These are phyloP conservation scores for Ceratocystis cubensis DNA, from an alignment of 2,329 filamentous ascomycete species.

Conservation along the genomic window DNA sequence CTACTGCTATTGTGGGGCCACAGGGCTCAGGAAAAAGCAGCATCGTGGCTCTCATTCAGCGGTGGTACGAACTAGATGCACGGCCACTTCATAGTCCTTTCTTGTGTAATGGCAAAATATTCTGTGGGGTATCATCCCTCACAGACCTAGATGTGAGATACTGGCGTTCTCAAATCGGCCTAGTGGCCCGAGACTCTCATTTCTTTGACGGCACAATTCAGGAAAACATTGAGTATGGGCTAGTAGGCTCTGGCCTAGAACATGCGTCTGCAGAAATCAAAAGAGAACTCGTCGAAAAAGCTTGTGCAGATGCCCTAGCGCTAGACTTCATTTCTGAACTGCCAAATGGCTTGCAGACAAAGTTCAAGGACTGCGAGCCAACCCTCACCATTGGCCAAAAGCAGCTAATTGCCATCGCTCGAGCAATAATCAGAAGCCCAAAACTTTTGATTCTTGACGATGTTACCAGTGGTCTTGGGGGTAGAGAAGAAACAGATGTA, in stretches of 20 bases:
- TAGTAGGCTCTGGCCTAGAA: conserved; percentile 31
- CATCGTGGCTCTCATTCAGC: conserved; percentile 55
- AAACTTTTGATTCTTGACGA: conserved; percentile 53
- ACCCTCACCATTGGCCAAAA: conserved; percentile 53
- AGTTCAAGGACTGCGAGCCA: conserved; percentile 44
- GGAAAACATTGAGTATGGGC: conserved; percentile 37
- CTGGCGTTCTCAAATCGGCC: conserved; percentile 49
- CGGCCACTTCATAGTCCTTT: conserved; percentile 3
- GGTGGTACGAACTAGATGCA: conserved; percentile 49
- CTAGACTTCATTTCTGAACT: conserved; percentile 40
- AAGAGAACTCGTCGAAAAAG: conserved; percentile 32
- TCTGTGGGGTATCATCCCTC: conserved; percentile 41
- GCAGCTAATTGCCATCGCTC: conserved; percentile 49
- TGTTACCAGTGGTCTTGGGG: conserved; percentile 45
- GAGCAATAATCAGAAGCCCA: conserved; percentile 32
- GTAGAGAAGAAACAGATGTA: conserved; percentile 36
- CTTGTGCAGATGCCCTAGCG: conserved; percentile 39
- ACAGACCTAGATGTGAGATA: conserved; percentile 49
- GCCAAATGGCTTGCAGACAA: conserved; percentile 28
- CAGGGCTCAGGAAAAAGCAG: conserved; percentile 66
- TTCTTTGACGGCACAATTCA: conserved; percentile 53
- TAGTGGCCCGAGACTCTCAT: conserved; percentile 57
- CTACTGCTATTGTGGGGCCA: conserved; percentile 61
- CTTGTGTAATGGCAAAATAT: conserved; percentile 31
- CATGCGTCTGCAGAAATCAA: conserved; percentile 42